Evolutionary conservation across 768 basidiomycete species (phyloP), one percentile per base, ranked within the genome.

Genomic region (Boletus rubropictus): DNA sequence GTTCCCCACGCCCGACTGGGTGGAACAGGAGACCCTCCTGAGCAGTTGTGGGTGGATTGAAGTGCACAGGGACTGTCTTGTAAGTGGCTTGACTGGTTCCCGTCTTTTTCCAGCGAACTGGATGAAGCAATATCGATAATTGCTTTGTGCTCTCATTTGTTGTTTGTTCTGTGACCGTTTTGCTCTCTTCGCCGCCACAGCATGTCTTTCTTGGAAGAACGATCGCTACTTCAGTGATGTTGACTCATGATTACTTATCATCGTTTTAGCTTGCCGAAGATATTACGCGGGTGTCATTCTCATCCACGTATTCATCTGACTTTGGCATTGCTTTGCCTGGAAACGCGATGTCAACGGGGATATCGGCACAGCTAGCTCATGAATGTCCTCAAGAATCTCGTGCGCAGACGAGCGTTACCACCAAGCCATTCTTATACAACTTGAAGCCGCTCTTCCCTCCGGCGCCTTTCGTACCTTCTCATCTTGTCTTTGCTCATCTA

Each of bases 31-130:
- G 58, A 69, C 80, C 42, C 70, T 89, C 65, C 79, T 79, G 65
- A 84, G 81, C 54, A 65, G 71, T 28, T 78, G 61, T 44, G 88
- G 87, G 10, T 88, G 84, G 85, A 75, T 90, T 50, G 81, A 89
- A 56, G 76, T 89, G 17, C 73, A 82, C 57, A 74, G 73, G 44
- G 70, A 73, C 42, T 83, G 81, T 58, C 59, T 86, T 66, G 87
- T 89, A 67, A 75, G 87, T 78, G 27, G 25, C 31, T 41, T 25
- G 8, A 29, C 39, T 42, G 6, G 18, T 38, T 48, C 33, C 17
- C 35, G 12, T 36, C 36, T 21, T 34, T 44, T 39, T 34, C 17
- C 20, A 20, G 5, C 35, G 21, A 24, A 11, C 11, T 5, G 15
- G 34, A 18, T 25, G 39, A 28, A 22, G 44, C 44, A 21, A 33